A percentile compares a stretch with the other conserved stretches of the same genome.
Conservation (phyloP, 768 basidiomycete genomes). For the Wakefieldia striispora region DNA sequence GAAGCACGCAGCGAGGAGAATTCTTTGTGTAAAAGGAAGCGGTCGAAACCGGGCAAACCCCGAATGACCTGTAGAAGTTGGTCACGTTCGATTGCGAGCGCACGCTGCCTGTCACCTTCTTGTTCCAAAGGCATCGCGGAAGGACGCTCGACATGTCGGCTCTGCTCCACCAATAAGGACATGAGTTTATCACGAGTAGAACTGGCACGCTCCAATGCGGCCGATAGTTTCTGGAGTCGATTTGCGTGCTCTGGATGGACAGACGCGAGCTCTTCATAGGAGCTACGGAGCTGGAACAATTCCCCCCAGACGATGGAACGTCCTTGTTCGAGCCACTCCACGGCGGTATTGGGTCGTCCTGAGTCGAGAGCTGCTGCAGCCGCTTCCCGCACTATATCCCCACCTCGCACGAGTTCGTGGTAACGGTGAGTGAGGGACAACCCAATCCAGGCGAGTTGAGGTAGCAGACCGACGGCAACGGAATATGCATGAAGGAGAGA, state of each 20-base stretch:
- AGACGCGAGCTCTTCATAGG: slow-evolving; percentile 1
- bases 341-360: not conserved
- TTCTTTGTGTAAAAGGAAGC: not conserved
- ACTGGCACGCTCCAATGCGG: not conserved
- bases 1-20: not conserved
- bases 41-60: not conserved
- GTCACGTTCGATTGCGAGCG: not conserved
- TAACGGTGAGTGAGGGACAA: slow-evolving; percentile 1
- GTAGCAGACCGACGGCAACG: too few species aligned
- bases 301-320: too few species aligned
- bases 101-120: not conserved
- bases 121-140: not conserved
- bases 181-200: not conserved
- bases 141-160: too few species aligned
- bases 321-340: slow-evolving; percentile 22
- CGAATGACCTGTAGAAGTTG: not conserved
- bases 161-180: not conserved
- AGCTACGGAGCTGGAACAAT: slow-evolving; percentile 11
- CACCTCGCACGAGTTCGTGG: not conserved
- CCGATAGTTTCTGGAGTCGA: slow-evolving; percentile 1
- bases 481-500: too few species aligned
- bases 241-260: slow-evolving; percentile 2
- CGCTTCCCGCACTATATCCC: slow-evolving; percentile 6
- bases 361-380: slow-evolving; percentile 5
- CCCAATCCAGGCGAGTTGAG: slow-evolving; percentile 2